Conservation (phyloP, 2,329 filamentous ascomycete species). For the Fusarium nurragi region DNA sequence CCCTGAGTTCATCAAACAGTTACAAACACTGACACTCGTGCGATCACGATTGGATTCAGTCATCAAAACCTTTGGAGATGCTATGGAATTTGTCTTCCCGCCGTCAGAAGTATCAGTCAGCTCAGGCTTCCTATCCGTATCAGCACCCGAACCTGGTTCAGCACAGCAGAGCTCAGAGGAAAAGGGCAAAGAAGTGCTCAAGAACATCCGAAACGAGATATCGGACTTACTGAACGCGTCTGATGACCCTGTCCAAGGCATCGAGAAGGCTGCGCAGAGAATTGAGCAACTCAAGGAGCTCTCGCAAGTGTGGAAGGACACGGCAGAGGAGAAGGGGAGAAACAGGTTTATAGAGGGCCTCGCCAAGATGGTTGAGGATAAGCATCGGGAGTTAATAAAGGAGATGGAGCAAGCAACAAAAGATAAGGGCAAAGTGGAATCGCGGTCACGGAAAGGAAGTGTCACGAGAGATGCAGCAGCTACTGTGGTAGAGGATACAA, state of each 20-base stretch:
- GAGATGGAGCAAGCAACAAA: conserved; percentile 59
- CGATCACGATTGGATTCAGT: conserved; percentile 87
- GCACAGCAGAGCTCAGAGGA: conserved; percentile 77
- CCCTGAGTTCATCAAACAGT: conserved; percentile 76
- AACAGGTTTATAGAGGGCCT: conserved; percentile 83
- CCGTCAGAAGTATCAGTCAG: conserved; percentile 86
- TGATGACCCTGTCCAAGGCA: conserved; percentile 69
- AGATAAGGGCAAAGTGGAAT: conserved; percentile 49
- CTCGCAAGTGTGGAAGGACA: conserved; percentile 90
- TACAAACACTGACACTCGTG: conserved; percentile 85
- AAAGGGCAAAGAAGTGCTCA: conserved; percentile 84
- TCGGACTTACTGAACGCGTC: conserved; percentile 67
- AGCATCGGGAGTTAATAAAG: conserved; percentile 62
- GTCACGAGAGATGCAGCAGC: conserved; percentile 41
- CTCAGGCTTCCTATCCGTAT: conserved; percentile 89
- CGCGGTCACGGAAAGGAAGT: conserved; percentile 51
- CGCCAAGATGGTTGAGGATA: conserved; percentile 84
- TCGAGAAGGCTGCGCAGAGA: conserved; percentile 76
- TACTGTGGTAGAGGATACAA: conserved; percentile 52
- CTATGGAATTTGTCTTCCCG: conserved; percentile 94
- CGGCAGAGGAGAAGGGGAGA: conserved; percentile 89
- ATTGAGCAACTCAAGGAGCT: conserved; percentile 82
- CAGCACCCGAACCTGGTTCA: conserved; percentile 78
- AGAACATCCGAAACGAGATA: conserved; percentile 76
- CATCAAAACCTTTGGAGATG: conserved; percentile 90